Evolutionary conservation across 495 filamentous ascomycete genomes (phyloP), one percentile per base, ranked within the genome.

Genomic region (Astrocystis sublimbata): DNA sequence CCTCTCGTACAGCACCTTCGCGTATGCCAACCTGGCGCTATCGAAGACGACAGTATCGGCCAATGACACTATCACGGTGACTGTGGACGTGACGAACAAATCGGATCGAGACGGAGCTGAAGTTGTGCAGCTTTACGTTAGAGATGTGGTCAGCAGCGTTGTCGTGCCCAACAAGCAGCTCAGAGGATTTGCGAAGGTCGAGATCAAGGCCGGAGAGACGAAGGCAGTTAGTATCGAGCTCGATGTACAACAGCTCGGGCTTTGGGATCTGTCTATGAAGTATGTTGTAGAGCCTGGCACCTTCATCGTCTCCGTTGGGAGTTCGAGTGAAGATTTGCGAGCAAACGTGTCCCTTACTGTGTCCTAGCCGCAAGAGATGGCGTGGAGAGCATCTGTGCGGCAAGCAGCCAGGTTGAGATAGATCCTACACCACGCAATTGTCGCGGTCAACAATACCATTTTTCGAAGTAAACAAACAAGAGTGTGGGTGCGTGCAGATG

Each of bases 221-320:
- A 77, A 81, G 73, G 82, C 70, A 6, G 86, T 89, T 13, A 69
- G 72, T 19, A 81, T 91, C 51, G 71, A 79, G 17, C 61, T 87
- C 12, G 62, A 78, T 15, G 75, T 88, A 23, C 63, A 74, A 30
- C 74, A 83, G 41, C 65, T 88, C 63, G 85, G 85, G 0, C 66
- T 88, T 17, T 88, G 85, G 83, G 79, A 85, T 74, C 72, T 80
- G n/a, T 70, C 78, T 24, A 85, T 85, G 79, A 81, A 86, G 69
- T 89, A 90, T 69, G 85, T 87, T 6, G 86, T 90, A 28, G 88
- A 90, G 76, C 81, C 83, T 4, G 88, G 88, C 0, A 79, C 82
- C 24, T 91, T 90, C 68, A 63, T 76, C 19, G 76, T 88, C 9
- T 71, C 79, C 21, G 83, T 85, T 8, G 88, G 88, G 0, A 79